Evolutionary conservation across 768 basidiomycete genomes (phyloP), one percentile per base, ranked within the genome.

Genomic region (Lentinula boryana): DNA sequence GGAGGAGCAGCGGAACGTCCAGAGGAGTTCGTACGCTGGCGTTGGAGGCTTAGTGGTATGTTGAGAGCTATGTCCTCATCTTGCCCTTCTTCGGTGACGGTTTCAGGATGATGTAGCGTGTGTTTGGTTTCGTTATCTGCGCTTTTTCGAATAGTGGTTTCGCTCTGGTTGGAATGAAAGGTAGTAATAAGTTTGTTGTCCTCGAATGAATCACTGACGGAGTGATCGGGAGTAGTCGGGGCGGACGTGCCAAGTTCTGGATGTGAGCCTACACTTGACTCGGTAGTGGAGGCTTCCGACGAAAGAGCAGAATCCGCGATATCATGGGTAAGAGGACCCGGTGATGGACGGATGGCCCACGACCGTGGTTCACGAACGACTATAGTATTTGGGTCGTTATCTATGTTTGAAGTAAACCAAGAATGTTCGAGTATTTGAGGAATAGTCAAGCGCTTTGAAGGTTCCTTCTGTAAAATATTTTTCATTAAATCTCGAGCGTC

Each of bases 401-500:
- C 18, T 23, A 16, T 12, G 10, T 52, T 49, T 52, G 76, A 67
- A 16, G 78, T 82, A 72, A 97, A 98, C 95, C 96, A 98, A 1
- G 88, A 73, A 68, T 95, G 93, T 1, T 81, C 76, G 32, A 98
- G 80, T 54, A 97, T 95, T 68, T 91, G 89, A 21, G 91, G 84
- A 65, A 98, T 93, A 10, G 85, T 83, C 35, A 86, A 75, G 9
- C 96, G 89, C 62, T 87, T 84, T 10, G 81, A 70, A 3, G 91
- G 86, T 65, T 96, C 93, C 53, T 84, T 84, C 62, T 84, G 81
- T 35, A 99, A 81, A 62, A 97, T 85, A 54, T 79, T 82, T 64
- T 83, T 81, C 60, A 98, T 84, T 31, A 99, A 76, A 68, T 90
- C 85, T 48, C 93, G 88, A n/a, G 91, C 83, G 69, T 95, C 96